Conservation (phyloP, 768 basidiomycete species). For the Rubroboletus pulcherrimus region DNA sequence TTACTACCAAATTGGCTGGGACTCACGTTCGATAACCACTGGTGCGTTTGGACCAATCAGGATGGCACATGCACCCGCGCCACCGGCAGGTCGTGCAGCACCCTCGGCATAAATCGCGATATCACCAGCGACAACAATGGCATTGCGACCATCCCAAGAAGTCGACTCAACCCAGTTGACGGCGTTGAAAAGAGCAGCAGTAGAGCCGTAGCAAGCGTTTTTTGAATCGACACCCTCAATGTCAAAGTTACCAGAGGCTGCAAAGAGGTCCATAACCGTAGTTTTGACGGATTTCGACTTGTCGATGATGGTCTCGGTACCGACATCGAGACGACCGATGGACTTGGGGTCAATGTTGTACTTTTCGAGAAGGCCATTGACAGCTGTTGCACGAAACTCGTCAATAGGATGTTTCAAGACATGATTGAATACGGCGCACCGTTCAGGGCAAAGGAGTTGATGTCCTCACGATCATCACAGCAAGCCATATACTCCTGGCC, state of each 20-base stretch:
- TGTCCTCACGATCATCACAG: constrained; percentile 98
- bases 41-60: constrained; percentile 97
- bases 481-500: constrained; percentile 99
- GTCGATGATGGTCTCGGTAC: constrained; percentile 99
- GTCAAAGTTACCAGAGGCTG: constrained; percentile 87
- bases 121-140: constrained; percentile 94
- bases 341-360: constrained; percentile 95
- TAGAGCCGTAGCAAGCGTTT: constrained; percentile 99
- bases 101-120: constrained; percentile 99
- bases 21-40: constrained; percentile 90
- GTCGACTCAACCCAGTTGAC: constrained; percentile 97
- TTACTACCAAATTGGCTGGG: neutral
- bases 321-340: constrained; percentile 96
- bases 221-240: constrained; percentile 99
- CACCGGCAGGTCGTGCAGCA: constrained; percentile 90
- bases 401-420: neutral
- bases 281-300: constrained; percentile 99
- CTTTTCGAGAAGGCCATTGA: constrained; percentile 85
- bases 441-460: constrained; percentile 95
- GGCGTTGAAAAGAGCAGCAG: constrained; percentile 97
- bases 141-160: constrained; percentile 97
- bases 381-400: constrained; percentile 48
- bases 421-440: constrained; percentile 47
- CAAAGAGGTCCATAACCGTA: constrained; percentile 96
- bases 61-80: constrained; percentile 93